phyloP scores from a whole-genome alignment of 441 rosid genomes.

The Erodium trifolium region DNA sequence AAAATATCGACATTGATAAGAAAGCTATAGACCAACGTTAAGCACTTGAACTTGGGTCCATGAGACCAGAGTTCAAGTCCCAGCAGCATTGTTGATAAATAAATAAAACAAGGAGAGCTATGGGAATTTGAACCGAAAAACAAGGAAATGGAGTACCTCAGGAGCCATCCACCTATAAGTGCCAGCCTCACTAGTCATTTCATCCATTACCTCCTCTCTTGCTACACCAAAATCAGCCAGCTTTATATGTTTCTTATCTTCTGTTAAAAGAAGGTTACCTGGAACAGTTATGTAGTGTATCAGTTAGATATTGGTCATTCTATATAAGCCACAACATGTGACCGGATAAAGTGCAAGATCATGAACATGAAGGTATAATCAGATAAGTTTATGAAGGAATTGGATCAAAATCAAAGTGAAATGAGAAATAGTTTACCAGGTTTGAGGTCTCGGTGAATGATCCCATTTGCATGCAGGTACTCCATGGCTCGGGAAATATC shows the following conservation, averaged over 20 bases:
- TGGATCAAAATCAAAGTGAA: background rate
- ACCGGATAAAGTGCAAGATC: background rate
- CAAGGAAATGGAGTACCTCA: conserved; percentile 34
- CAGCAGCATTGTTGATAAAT: no score
- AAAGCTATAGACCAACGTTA: no score
- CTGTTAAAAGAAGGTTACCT: conserved; percentile 54
- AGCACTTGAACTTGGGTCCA: no score
- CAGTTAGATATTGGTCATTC: conserved; percentile 8
- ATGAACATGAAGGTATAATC: background rate
- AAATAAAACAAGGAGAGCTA: no score
- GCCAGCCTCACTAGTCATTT: conserved; percentile 63
- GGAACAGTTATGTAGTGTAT: conserved; percentile 9
- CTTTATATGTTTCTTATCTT: conserved; percentile 36
- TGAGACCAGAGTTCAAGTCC: no score
- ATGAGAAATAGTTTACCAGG: conserved; percentile 37
- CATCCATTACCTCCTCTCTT: conserved; percentile 32
- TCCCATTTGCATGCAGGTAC: conserved; percentile 50
- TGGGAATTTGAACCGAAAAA: background rate
- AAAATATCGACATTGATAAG: background rate
- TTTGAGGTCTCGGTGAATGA: conserved; percentile 70
- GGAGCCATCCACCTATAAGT: conserved; percentile 82
- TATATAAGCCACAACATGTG: background rate
- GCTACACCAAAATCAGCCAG: conserved; percentile 59
- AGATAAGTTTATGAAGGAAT: background rate
- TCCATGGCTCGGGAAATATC: conserved; percentile 63